Base-by-base conservation (phyloP, 257 asterid genomes). In the Forsythia viridissima region DNA sequence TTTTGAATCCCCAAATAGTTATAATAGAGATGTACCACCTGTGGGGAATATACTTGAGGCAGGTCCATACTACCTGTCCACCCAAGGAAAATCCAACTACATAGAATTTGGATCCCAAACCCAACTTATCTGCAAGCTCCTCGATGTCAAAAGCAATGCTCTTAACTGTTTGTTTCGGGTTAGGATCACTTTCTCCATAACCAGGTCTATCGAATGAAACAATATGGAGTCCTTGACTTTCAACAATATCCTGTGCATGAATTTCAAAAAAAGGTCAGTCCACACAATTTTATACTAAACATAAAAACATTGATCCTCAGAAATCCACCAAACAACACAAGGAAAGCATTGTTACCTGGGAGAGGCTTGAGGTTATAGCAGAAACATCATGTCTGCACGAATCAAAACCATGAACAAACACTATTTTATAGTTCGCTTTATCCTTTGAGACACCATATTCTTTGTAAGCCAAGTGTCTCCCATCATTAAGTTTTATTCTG, bases 131-230 rank as follows among this genome's bases (percentile, higher is more conserved):
- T 66, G 97, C 99, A 71, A 94, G 92, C 84, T 93, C 92, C 76
- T 91, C 97, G 16, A 94, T 81, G 67, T 94, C 99, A 2, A 76
- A 77, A 48, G 98, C 93, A 76, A 88, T 84, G 84, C 93, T 91
- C 86, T 86, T 81, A 44, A 86, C 73, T 16, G 96, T 89, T 43
- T 89, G 88, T 16, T 76, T 81, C 15, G 96, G 95, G 82, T 91
- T 83, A 77, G 97, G 98, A 79, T 91, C 97, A 78, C 99, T 95
- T 87, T 95, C 96, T 52, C 98, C 98, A 85, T 95, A 95, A 79
- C 99, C 99, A 51, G 99, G 93, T 70, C 98, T 88, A 79, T 95
- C 99, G 66, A 95, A 87, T 30, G 98, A 87, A 71, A 93, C 92
- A 8, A 92, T 80, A 86, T 91, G 87, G 69, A 94, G 78, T 76